These are phyloP conservation scores for Venturia nashicola DNA, from an alignment of 2,329 filamentous ascomycete species.

Conservation along the genomic window DNA sequence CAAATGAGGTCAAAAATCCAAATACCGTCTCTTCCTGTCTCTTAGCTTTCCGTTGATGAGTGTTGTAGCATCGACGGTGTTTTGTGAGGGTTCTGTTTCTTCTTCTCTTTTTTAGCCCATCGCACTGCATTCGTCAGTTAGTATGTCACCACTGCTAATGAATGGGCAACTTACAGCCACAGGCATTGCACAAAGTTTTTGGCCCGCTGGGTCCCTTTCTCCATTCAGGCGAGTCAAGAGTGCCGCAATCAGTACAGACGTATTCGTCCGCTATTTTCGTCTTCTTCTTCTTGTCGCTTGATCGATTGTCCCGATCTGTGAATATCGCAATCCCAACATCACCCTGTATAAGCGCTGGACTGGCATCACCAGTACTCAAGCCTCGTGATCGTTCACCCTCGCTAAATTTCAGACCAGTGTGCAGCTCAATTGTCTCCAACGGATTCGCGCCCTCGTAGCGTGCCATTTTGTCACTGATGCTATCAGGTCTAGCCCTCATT, in stretches of 20 bases:
- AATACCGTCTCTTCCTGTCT: background rate
- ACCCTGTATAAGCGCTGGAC: conserved; percentile 69
- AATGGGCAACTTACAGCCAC: conserved; percentile 52
- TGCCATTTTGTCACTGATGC: conserved; percentile 74
- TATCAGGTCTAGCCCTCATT: conserved; percentile 55
- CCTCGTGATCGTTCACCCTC: conserved; percentile 82
- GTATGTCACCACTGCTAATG: background rate
- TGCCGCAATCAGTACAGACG: conserved; percentile 91
- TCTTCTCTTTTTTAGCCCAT: conserved; percentile 67
- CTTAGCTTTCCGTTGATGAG: background rate
- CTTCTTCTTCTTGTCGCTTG: conserved; percentile 72
- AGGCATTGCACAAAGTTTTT: conserved; percentile 93
- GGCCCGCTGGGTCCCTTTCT: conserved; percentile 84
- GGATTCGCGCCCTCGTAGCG: conserved; percentile 62
- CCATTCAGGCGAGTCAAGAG: conserved; percentile 90
- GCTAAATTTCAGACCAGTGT: conserved; percentile 77
- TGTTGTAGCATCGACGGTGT: background rate
- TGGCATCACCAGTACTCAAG: conserved; percentile 75
- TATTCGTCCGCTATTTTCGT: conserved; percentile 75
- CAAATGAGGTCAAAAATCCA: background rate
- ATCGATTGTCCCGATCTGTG: conserved; percentile 59
- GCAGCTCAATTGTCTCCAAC: conserved; percentile 81
- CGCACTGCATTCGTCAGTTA: conserved; percentile 29
- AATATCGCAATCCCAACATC: conserved; percentile 80
- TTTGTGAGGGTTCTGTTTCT: conserved; percentile 20